A percentile compares a stretch with the other conserved stretches of the same genome.
These are phyloP conservation scores for Lecanoromycetidae sp. DNA, from an alignment of 2,329 filamentous ascomycete genomes.

Conservation along the genomic window DNA sequence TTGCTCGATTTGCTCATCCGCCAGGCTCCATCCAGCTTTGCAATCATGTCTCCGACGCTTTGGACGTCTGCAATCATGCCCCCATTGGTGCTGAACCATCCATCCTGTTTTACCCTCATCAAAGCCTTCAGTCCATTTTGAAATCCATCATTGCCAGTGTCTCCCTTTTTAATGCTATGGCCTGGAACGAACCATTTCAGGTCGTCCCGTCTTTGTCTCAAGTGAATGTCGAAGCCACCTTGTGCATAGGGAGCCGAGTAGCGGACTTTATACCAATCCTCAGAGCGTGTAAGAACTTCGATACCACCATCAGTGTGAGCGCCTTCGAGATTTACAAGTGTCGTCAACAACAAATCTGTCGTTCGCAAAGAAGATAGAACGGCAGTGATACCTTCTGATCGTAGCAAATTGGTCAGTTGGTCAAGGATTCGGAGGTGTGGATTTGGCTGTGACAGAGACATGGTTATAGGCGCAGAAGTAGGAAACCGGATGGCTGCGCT, in stretches of 20 bases:
- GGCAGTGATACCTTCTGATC: conserved; percentile 42
- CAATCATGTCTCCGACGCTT: conserved; percentile 21
- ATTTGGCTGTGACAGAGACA: conserved; percentile 50
- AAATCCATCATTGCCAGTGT: conserved; percentile 16
- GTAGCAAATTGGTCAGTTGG: conserved; percentile 46
- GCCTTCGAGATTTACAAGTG: conserved; percentile 48
- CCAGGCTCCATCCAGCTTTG: conserved; percentile 19
- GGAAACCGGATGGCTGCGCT: conserved; percentile 48
- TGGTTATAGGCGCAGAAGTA: conserved; percentile 38
- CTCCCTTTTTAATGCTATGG: conserved; percentile 16
- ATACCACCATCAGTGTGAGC: conserved; percentile 41
- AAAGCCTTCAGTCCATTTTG: conserved; percentile 17
- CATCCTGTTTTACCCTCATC: conserved; percentile 19
- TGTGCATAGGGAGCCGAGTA: conserved; percentile 36
- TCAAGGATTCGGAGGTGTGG: conserved; percentile 55
- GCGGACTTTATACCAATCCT: conserved; percentile 47
- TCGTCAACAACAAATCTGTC: conserved; percentile 53
- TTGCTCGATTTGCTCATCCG: not conserved
- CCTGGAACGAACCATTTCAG: conserved; percentile 41
- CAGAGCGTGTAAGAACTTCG: conserved; percentile 40
- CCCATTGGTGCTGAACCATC: conserved; percentile 22
- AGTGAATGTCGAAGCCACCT: conserved; percentile 43
- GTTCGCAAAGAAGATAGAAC: conserved; percentile 44
- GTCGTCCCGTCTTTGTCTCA: conserved; percentile 38
- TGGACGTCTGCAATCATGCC: conserved; percentile 22